Base-by-base conservation (phyloP, 2,329 filamentous ascomycete species). In the Didymellaceae sp. region DNA sequence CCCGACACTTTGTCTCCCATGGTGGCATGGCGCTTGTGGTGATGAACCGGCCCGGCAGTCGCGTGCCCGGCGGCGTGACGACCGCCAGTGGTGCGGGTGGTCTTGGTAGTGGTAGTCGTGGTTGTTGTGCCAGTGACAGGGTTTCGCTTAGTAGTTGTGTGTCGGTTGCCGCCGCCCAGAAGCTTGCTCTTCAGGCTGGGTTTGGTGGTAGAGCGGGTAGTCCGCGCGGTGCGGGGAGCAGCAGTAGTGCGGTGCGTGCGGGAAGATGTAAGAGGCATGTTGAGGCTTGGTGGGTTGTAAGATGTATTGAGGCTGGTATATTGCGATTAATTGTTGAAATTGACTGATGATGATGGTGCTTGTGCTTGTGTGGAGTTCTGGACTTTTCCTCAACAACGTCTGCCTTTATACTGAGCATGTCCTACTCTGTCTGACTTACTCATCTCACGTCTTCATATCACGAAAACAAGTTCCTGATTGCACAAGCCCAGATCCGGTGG, bases 1-100 rank as follows among this genome's bases (percentile, higher is more conserved):
- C 90, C 90, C 40, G 82, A 86, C 61, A 93, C 81, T 75, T 92
- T 93, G 76, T 93, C 89, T 37, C 87, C 87, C 58, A 92, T 77
- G 30, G 80, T 83, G 3, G 84, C 80, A 63, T 86, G 84, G 65
- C 88, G 84, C 69, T 84, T 82, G 45, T 90, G 87, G 68, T 88
- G 86, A 54, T 84, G 81, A 6, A 62, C 63, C 1, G 62, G 58
- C 2, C 62, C 60, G 6, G 61, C 67, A 24, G 58, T 48, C 25
- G 45, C 35, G 21, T 57, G 78, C 8, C 54, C 46, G 11, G 47
- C 44, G 8, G 47, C 45, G 9, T 52, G 52, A 20, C 59, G 72
- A 24, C 74, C 74, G 44, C 76, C 78, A 10, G 70, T 71, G 5
- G 70, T 73, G 18, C 75, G 74, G 31, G 78, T 79, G 6, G 74